Evolutionary conservation across 371 early-diverging fungal genomes (phyloP).

Genomic region (Dinochytrium kinnereticum): DNA sequence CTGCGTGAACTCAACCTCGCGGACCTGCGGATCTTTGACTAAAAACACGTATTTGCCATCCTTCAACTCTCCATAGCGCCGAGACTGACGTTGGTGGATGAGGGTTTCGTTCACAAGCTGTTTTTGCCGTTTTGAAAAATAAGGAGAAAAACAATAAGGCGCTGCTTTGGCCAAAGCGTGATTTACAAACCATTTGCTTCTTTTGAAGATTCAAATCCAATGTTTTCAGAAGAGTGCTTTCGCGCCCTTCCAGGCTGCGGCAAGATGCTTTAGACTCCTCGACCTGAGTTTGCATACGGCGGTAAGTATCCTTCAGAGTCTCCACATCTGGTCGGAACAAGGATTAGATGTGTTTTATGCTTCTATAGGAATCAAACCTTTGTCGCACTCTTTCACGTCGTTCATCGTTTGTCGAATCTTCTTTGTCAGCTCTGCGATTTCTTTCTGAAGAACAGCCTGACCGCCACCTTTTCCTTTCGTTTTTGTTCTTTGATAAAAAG

Average conservation of each 20-base stretch:
- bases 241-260: slow-evolving; percentile 30
- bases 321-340: slow-evolving; percentile 33
- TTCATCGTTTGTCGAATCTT: slow-evolving; percentile 46
- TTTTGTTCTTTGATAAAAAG: slow-evolving; percentile 32
- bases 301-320: slow-evolving; percentile 38
- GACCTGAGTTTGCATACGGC: slow-evolving; percentile 36
- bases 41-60: slow-evolving; percentile 48
- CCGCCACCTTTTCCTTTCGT: slow-evolving; percentile 51
- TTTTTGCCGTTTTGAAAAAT: neutral
- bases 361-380: slow-evolving; percentile 30
- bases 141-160: too few relatives aligned
- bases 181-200: slow-evolving; percentile 37
- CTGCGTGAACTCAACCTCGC: slow-evolving; percentile 38
- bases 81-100: slow-evolving; percentile 47
- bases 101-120: slow-evolving; percentile 47
- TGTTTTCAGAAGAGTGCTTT: slow-evolving; percentile 32
- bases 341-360: neutral
- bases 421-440: slow-evolving; percentile 54
- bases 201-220: slow-evolving; percentile 30
- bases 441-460: slow-evolving; percentile 53
- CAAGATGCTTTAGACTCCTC: slow-evolving; percentile 35
- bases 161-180: too few relatives aligned
- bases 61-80: slow-evolving; percentile 45
- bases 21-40: slow-evolving; percentile 31
- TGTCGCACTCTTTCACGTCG: slow-evolving; percentile 54